A percentile compares a stretch with the other conserved stretches of the same genome.
These are phyloP conservation scores for Glycyrrhiza uralensis DNA, from an alignment of 306 rosid genomes.

Conservation along the genomic window DNA sequence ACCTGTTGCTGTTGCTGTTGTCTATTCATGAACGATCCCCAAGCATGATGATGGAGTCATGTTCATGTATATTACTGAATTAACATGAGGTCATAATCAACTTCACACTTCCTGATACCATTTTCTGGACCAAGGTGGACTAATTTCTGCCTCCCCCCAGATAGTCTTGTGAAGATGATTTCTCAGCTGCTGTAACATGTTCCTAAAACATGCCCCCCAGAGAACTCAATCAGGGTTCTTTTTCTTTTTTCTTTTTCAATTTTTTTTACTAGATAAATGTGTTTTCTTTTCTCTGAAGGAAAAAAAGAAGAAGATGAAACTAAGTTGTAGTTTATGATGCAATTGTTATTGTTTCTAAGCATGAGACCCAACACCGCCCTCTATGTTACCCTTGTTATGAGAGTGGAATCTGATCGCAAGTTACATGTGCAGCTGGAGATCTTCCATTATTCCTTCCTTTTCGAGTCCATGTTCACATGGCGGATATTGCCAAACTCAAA, in stretches of 20 bases:
- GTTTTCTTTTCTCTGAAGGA: not conserved
- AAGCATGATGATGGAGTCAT: constrained; percentile 20
- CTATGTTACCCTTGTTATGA: constrained; percentile 6
- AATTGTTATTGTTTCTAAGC: constrained; percentile 12
- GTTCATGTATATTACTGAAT: constrained; percentile 44
- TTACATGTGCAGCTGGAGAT: not conserved
- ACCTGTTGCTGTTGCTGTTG: constrained; percentile 18
- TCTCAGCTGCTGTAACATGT: constrained; percentile 43
- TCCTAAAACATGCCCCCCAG: constrained; percentile 26
- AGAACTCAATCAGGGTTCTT: constrained; percentile 31
- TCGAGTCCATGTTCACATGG: not conserved
- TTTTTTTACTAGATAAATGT: not conserved
- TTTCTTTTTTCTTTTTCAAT: not conserved
- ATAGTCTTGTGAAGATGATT: constrained; percentile 21
- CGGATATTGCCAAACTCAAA: not conserved
- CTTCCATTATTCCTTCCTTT: not conserved
- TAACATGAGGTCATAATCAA: constrained; percentile 27
- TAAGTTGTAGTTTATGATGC: constrained; percentile 38
- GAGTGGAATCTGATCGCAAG: constrained; percentile 12
- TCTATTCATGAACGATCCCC: constrained; percentile 31
- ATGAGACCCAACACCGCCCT: constrained; percentile 12
- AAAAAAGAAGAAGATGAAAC: constrained; percentile 3
- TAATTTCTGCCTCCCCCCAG: constrained; percentile 15
- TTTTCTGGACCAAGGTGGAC: constrained; percentile 28
- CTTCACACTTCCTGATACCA: constrained; percentile 17